Evolutionary conservation across 768 basidiomycete species (phyloP).

Genomic region (Lepiota venenata): DNA sequence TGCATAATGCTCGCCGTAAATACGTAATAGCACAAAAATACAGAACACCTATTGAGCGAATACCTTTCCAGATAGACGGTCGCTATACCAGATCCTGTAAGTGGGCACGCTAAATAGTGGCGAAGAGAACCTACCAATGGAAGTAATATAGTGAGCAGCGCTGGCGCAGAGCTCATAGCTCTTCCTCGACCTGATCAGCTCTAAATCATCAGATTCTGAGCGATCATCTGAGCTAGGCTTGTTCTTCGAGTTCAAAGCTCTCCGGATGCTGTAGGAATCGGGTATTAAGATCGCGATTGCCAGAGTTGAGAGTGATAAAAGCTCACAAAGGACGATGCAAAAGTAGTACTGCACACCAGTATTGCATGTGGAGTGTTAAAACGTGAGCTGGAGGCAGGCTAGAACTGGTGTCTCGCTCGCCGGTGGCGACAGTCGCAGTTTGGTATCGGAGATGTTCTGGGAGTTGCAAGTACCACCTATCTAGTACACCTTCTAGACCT

Average conservation of each 20-base stretch:
- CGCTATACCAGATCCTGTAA: constrained; percentile 29
- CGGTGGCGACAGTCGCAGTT: constrained; percentile 34
- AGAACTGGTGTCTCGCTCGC: constrained; percentile 35
- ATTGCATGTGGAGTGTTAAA: constrained; percentile 79
- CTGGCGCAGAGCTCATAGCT: constrained; percentile 71
- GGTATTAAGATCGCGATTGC: constrained; percentile 10
- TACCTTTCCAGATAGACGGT: constrained; percentile 61
- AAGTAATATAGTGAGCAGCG: constrained; percentile 78
- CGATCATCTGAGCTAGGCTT: constrained; percentile 44
- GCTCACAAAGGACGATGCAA: constrained; percentile 80
- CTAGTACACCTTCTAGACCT: constrained; percentile 56
- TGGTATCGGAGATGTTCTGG: constrained; percentile 68
- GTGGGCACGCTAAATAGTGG: background rate
- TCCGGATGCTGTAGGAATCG: constrained; percentile 35
- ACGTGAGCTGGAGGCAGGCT: constrained; percentile 39
- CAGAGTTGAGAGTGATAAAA: constrained; percentile 4
- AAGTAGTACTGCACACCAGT: constrained; percentile 76
- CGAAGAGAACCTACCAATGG: constrained; percentile 44
- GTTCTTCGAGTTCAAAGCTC: constrained; percentile 28
- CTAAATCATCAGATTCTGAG: constrained; percentile 46
- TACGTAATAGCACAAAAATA: constrained; percentile 74
- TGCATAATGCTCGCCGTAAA: constrained; percentile 84
- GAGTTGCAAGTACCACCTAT: constrained; percentile 74
- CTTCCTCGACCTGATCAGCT: constrained; percentile 56
- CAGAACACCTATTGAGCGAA: constrained; percentile 56